phyloP scores from a whole-genome alignment of 176 grass and related monocot species.

The Neostapfia colusana region DNA sequence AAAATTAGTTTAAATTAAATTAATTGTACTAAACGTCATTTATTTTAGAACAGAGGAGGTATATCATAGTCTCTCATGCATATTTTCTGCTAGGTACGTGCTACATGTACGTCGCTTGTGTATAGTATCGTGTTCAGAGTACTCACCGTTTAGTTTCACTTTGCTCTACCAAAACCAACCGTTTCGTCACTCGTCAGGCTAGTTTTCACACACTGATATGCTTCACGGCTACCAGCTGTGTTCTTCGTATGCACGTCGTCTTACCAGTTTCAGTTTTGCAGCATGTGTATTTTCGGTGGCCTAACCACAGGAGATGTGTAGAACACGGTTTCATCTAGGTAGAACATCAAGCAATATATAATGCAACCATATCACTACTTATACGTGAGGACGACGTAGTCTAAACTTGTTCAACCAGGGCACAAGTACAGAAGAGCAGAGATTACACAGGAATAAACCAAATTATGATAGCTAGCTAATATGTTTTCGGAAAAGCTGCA shows the following conservation, averaged over 20 bases:
- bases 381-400: constrained; percentile 18
- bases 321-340: not conserved
- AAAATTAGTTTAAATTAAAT: too few relatives aligned
- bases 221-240: not conserved
- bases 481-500: not conserved
- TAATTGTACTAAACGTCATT: too few relatives aligned
- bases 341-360: too few relatives aligned
- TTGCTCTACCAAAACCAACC: constrained; percentile 24
- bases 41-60: too few relatives aligned
- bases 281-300: constrained; percentile 14
- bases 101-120: not conserved
- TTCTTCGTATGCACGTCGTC: constrained; percentile 17
- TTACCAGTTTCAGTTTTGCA: constrained; percentile 1
- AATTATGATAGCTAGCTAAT: not conserved
- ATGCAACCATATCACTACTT: not conserved
- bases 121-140: not conserved
- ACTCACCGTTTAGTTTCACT: not conserved
- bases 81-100: not conserved
- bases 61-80: too few relatives aligned
- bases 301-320: constrained; percentile 21
- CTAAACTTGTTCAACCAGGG: not conserved
- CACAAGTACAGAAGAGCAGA: not conserved
- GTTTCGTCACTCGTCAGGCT: not conserved
- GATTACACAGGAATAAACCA: not conserved
- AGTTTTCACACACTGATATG: not conserved